Percentiles rank a stretch among this genome's conserved stretches.
These are phyloP conservation scores for Apiospora hydei DNA, from an alignment of 2,329 filamentous ascomycete species.

Conservation along the genomic window DNA sequence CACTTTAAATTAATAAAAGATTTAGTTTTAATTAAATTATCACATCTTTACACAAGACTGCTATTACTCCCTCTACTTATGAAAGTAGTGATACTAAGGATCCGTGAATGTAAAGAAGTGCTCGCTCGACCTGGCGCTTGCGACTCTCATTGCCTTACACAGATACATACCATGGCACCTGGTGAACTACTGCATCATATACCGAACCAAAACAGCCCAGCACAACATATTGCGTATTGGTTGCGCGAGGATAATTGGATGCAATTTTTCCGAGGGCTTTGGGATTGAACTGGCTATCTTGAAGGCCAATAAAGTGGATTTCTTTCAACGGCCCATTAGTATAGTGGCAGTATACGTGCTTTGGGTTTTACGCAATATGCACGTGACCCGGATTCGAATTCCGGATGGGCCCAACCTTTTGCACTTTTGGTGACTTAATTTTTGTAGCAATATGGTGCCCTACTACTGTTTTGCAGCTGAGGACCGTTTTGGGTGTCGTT, in stretches of 20 bases:
- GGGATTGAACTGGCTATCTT: neutral
- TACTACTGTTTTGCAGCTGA: neutral
- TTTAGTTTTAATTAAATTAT: neutral
- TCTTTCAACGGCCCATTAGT: slow-evolving; percentile 18
- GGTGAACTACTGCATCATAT: too few species aligned
- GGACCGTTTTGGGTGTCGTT: neutral
- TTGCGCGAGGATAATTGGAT: too few species aligned
- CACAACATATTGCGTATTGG: too few species aligned
- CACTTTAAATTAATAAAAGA: neutral
- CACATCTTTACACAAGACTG: neutral
- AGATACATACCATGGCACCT: too few species aligned
- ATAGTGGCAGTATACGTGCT: slow-evolving; percentile 25
- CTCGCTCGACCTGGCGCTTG: too few species aligned
- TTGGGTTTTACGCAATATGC: slow-evolving; percentile 18
- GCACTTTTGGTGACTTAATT: neutral
- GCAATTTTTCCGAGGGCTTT: too few species aligned
- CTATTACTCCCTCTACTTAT: too few species aligned
- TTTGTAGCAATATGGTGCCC: neutral
- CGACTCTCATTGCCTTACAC: too few species aligned
- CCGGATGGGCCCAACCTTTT: slow-evolving; percentile 22
- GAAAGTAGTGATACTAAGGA: too few species aligned
- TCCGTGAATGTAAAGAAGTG: too few species aligned
- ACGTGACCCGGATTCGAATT: slow-evolving; percentile 24
- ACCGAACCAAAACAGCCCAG: too few species aligned
- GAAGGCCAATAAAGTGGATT: neutral